Base-by-base conservation (phyloP, 2,329 filamentous ascomycete species). In the Neonectria neomacrospora region DNA sequence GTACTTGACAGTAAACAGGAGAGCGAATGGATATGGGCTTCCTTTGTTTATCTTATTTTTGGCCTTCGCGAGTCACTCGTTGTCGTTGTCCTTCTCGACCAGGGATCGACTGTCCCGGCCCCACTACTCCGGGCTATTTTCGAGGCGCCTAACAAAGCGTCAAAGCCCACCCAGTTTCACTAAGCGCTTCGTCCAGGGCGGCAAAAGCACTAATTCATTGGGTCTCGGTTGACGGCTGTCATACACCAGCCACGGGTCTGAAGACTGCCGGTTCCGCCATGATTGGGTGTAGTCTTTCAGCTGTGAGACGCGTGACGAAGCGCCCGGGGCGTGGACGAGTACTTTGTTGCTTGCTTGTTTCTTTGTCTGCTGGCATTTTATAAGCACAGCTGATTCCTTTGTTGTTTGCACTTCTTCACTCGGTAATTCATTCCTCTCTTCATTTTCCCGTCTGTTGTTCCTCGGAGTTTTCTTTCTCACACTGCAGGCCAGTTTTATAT, bases 181-280 rank as follows among this genome's bases (percentile, higher is more conserved):
- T 72, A 72, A 71, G 70, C 70, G 70, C 70, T 54, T 39, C 42
- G 20, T 18, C n/a, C 44, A 58, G 44, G 48, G 67, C 67, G 60
- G 54, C 68, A 61, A 58, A 37, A 55, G 10, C 28, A 61, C 58
- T n/a, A 66, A 69, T 65, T 59, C 68, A 72, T 72, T 72, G 70
- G 70, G 44, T 55, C 23, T 53, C 44, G 16, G 37, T 30, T 44
- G 12, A 66, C 63, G 8, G 20, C 23, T 41, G 5, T 41, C n/a
- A 5, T 41, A 41, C 37, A 20, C 37, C n/a, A 5, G 37, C 16
- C 8, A 41, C n/a, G 8, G 11, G n/a, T 20, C 37, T 55, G 22
- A 32, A 51, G 22, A 56, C 23, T 58, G 51, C 42, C 30, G 18
- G n/a, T 52, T 55, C 37, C 12, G 28, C 26, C 11, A 56, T 50